Base-by-base conservation (phyloP, 257 asterid genomes). In the Prunella vulgaris region DNA sequence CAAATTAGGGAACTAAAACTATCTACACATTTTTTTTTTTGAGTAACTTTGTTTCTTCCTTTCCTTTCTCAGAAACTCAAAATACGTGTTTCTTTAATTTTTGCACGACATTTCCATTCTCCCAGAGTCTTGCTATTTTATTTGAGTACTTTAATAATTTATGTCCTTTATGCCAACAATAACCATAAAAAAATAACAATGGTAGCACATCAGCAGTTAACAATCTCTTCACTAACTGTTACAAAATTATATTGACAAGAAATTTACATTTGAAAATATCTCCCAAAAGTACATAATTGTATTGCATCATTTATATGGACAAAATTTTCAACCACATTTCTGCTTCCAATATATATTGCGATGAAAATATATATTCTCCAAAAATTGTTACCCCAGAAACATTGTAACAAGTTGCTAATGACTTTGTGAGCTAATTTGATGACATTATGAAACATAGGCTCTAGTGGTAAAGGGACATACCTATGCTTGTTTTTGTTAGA, bases 1-100 rank as follows among this genome's bases (percentile, higher is more conserved):
- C 21, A 17, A 33, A 63, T 49, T 64, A 60, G 44, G 51, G 72
- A 63, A 75, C 69, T 59, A 57, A 40, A 6, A 56, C 22, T 2
- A 10, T 5, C 57, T 49, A 63, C 10, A 6, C 64, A 27, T n/a
- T 14, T 27, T 58, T 14, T 27, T 58, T 30, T 58, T 25, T 51
- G 27, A 24, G 61, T 54, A 24, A 22, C 30, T 27, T 27, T 27
- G 64, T 58, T 42, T 27, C 64, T n/a, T 35, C 21, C 63, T 54
- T 24, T 56, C 7, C 18, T 56, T 22, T 52, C 30, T 52, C 14
- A 52, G 60, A 52, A 52, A 52, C 60, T 52, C 27, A 51, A 51
- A 6, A 51, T 51, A 51, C 10, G 18, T 18, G 5, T 17, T 51
- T 21, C 33, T 54, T 54, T 7, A 18, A 53, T 53, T 7, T 20